Evolutionary conservation across 495 filamentous ascomycete species (phyloP).

Genomic region (Haplographium delicatum): DNA sequence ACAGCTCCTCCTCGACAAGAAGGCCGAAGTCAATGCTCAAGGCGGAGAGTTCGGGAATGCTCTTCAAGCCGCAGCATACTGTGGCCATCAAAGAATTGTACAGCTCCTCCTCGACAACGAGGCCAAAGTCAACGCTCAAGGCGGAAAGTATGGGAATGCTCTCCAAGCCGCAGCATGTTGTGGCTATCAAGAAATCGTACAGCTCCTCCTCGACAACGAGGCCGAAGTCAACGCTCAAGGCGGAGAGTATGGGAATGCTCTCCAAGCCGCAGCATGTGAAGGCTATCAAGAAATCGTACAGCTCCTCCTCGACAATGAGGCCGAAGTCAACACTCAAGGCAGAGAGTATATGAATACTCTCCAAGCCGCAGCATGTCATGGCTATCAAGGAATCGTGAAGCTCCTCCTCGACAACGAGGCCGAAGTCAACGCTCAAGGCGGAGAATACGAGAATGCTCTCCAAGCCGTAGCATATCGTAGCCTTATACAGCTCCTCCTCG

Average conservation of each 20-base stretch:
- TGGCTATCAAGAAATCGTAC: constrained; percentile 21
- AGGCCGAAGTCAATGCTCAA: constrained; percentile 23
- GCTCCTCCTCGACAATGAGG: constrained; percentile 5
- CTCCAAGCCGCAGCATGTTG: constrained; percentile 18
- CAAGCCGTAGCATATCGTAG: constrained; percentile 11
- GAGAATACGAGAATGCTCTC: constrained; percentile 16
- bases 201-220: constrained; percentile 21
- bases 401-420: constrained; percentile 7
- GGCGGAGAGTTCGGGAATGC: constrained; percentile 16
- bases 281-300: constrained; percentile 5
- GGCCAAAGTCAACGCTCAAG: constrained; percentile 25
- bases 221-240: constrained; percentile 24
- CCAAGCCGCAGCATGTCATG: constrained; percentile 15
- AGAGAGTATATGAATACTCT: constrained; percentile 23
- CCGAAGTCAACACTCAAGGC: constrained; percentile 23
- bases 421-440: constrained; percentile 23
- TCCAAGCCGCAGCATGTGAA: constrained; percentile 11
- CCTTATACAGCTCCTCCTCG: neutral
- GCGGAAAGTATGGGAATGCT: constrained; percentile 20
- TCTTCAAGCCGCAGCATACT: constrained; percentile 12
- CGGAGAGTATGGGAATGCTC: constrained; percentile 16
- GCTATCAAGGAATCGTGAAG: constrained; percentile 15
- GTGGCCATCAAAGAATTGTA: constrained; percentile 6
- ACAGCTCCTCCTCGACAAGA: constrained; percentile 19
- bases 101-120: neutral